Evolutionary conservation across 805 yeast species (phyloP).

Genomic region (Cyberlindnera subsufficiens): DNA sequence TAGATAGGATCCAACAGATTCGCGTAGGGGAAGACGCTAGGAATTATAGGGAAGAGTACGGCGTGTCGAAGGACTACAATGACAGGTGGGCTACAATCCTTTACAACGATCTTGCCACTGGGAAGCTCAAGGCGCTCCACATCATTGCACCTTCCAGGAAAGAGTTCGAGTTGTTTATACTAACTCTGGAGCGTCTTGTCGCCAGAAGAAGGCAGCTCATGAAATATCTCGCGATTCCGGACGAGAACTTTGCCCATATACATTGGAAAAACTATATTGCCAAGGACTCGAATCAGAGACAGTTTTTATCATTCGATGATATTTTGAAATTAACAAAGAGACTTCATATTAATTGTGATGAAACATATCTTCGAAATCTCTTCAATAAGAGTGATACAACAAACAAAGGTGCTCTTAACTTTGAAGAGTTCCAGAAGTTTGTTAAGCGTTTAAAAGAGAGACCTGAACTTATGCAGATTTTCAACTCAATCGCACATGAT

Average conservation of each 20-base stretch:
- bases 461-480: slow-evolving; percentile 51
- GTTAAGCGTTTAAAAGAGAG: slow-evolving; percentile 64
- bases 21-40: slow-evolving; percentile 66
- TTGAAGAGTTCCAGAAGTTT: slow-evolving; percentile 69
- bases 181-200: slow-evolving; percentile 50
- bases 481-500: slow-evolving; percentile 29
- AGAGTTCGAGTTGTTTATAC: slow-evolving; percentile 49
- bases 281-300: slow-evolving; percentile 29
- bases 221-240: slow-evolving; percentile 57
- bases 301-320: slow-evolving; percentile 54
- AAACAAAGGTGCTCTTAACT: slow-evolving; percentile 48
- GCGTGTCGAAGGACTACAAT: slow-evolving; percentile 59
- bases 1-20: slow-evolving; percentile 62
- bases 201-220: slow-evolving; percentile 54
- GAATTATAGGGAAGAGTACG: slow-evolving; percentile 82
- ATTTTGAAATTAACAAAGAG: slow-evolving; percentile 59
- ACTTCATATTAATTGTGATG: slow-evolving; percentile 67
- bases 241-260: slow-evolving; percentile 53
- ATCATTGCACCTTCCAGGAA: slow-evolving; percentile 52
- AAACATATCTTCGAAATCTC: slow-evolving; percentile 38
- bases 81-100: slow-evolving; percentile 77
- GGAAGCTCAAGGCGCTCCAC: slow-evolving; percentile 74
- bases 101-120: slow-evolving; percentile 52
- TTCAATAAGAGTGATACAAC: slow-evolving; percentile 52
- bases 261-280: slow-evolving; percentile 55